Evolutionary conservation across 352 stramenopile genomes (phyloP), one percentile per base, ranked within the genome.

Genomic region (Pilasporangium apinafurcum): DNA sequence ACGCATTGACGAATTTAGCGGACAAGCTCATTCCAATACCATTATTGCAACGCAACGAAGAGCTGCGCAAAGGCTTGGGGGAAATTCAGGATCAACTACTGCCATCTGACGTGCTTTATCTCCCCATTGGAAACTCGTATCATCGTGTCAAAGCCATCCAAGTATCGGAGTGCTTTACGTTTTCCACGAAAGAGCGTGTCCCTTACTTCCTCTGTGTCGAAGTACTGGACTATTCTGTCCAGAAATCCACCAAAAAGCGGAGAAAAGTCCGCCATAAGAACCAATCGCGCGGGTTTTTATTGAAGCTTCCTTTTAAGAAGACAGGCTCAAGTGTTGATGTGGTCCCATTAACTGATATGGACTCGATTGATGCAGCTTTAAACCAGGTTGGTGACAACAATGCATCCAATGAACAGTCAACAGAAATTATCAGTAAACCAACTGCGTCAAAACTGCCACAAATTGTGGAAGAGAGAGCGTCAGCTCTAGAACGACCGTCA

Each of bases 171-270:
- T 86, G 75, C 44, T 90, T 90, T 42, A 77, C 75, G 7, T 92
- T 92, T 31, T 90, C 77, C 0, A 92, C 81, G 0, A 90, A 90
- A 27, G 75, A 90, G 36, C 68, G 81, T n/a, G 81, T 90, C 28
- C 81, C 81, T 9, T 92, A 86, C 37, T 84, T 92, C 21, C 44
- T 92, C 13, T 87, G 78, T 37, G 65, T 92, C 1, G 81, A 92
- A 34, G 81, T 92, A 6, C 54, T 92, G 29, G 80, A 92, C 42
- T 90, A 88, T 42, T 71, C 72, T 12, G 51, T 58, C 8, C 7
- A 54, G 56, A 0, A 70, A 60, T 16, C 33, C 14, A 51, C 34
- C 24, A 42, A 44, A 7, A 50, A 62, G 26, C 51, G 43, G 43
- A 58, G 49, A 63, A 43, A 44, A 65, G 41, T 21, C 20, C 22